A percentile compares a stretch with the other conserved stretches of the same genome.
These are phyloP conservation scores for Blumeria hordei DNA, from an alignment of 2,329 filamentous ascomycete species.

Conservation along the genomic window DNA sequence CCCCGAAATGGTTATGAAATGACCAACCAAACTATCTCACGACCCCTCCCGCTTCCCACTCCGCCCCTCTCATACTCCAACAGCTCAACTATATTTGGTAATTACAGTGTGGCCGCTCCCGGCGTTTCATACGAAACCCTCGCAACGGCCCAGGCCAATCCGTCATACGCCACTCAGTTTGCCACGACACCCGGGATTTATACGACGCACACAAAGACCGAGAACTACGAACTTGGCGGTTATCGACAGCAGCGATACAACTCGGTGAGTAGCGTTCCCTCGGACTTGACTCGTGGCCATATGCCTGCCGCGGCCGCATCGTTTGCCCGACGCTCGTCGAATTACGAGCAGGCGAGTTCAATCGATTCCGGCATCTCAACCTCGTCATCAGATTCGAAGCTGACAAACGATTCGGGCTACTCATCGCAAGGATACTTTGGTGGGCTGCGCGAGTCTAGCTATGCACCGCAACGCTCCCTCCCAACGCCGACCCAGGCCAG, in stretches of 20 bases:
- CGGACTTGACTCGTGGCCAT: conserved; percentile 6
- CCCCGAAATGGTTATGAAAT: conserved; percentile 11
- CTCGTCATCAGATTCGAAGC: conserved; percentile 10
- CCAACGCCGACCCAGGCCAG: conserved; percentile 9
- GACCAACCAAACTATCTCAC: conserved; percentile 12
- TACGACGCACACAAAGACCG: conserved; percentile 7
- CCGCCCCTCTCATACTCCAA: conserved; percentile 9
- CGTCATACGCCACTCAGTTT: conserved; percentile 8
- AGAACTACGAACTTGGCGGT: conserved; percentile 8
- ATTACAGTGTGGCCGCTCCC: conserved; percentile 5
- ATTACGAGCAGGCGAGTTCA: conserved; percentile 8
- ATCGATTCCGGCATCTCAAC: conserved; percentile 10
- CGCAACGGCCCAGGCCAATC: conserved; percentile 3
- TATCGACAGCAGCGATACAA: conserved; percentile 10
- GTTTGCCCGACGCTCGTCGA: conserved; percentile 9
- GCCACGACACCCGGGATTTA: conserved; percentile 8
- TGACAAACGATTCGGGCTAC: conserved; percentile 12
- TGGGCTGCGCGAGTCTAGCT: background rate
- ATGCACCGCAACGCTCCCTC: conserved; percentile 8
- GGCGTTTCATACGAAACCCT: conserved; percentile 8
- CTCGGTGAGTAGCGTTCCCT: conserved; percentile 8
- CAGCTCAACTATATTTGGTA: conserved; percentile 5
- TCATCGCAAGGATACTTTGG: conserved; percentile 10
- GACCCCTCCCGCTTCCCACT: conserved; percentile 11
- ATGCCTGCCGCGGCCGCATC: conserved; percentile 6